Base-by-base conservation (phyloP, 345 rosid species). In the Trapa incisa region DNA sequence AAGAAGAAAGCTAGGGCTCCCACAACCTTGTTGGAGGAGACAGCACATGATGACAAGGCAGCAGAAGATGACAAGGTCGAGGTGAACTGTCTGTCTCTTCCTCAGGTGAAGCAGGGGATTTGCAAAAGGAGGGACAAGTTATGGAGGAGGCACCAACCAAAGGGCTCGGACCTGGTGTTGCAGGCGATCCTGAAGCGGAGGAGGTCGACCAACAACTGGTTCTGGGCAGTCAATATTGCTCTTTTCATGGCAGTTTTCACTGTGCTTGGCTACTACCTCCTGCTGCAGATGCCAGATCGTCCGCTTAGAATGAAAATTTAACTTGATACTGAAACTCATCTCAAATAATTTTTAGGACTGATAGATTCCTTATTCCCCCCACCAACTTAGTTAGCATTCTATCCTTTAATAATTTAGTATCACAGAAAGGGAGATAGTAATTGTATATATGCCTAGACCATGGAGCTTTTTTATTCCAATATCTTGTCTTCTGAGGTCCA, bases 151-250 rank as follows among this genome's bases (percentile, higher is more conserved):
- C 39, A 73, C 75, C 84, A 90, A 67, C 37, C 77, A 13, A 86
- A 80, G 71, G 96, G 83, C 35, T 42, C 76, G 12, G 96, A 87
- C 43, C 71, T 85, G 0, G 76, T 82, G 65, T 95, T 97, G 1
- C 91, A 84, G 74, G 89, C 85, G 45, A 83, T 88, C 66, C 70
- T 84, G 76, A 88, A 82, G 86, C 84, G 86, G 73, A 91, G 83
- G 76, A 89, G 84, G 83, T 67, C 88, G 2, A 77, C 76, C 11
- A 89, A 87, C 76, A 80, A 91, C 77, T 89, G 85, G 99, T 35
- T 78, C 43, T 87, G 83, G 81, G 88, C 81, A 38, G 96, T 78
- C 39, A 76, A 84, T 39, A 91, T 81, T 53, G 87, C 84, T 14
- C 63, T 58, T 1, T 39, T 82, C 22, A 47, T 74, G 54, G 87